phyloP scores from a whole-genome alignment of 2,329 filamentous ascomycete genomes.

The Fusarium ramigenum region DNA sequence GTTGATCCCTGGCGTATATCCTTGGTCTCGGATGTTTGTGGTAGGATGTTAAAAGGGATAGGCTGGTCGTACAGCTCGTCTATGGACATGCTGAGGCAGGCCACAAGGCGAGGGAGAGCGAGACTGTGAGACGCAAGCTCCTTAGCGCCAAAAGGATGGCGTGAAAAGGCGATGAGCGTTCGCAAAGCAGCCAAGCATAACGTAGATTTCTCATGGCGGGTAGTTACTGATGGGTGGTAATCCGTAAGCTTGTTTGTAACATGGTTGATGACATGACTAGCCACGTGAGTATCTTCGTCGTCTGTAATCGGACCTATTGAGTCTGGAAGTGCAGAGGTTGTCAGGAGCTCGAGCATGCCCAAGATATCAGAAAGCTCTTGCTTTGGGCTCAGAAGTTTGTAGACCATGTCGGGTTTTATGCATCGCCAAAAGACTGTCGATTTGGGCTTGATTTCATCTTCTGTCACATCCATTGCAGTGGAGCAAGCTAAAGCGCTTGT shows the following conservation, averaged over 20 bases:
- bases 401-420: slow-evolving; percentile 72
- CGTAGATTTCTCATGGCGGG: slow-evolving; percentile 52
- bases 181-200: slow-evolving; percentile 60
- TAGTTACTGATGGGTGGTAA: slow-evolving; percentile 53
- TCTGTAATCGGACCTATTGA: slow-evolving; percentile 73
- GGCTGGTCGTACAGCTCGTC: slow-evolving; percentile 75
- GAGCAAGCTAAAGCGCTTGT: slow-evolving; percentile 69
- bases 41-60: slow-evolving; percentile 54
- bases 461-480: slow-evolving; percentile 47
- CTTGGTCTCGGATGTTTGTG: slow-evolving; percentile 27
- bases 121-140: slow-evolving; percentile 75
- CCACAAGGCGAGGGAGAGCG: slow-evolving; percentile 78
- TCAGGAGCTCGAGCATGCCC: slow-evolving; percentile 71
- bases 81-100: slow-evolving; percentile 70
- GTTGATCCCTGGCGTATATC: slow-evolving; percentile 11
- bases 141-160: slow-evolving; percentile 68
- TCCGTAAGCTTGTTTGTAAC: slow-evolving; percentile 71
- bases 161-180: slow-evolving; percentile 68
- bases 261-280: slow-evolving; percentile 65
- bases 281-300: slow-evolving; percentile 55
- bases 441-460: slow-evolving; percentile 44
- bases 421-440: slow-evolving; percentile 70
- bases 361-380: slow-evolving; percentile 72
- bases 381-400: slow-evolving; percentile 73
- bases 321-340: slow-evolving; percentile 69